These are phyloP conservation scores for Yarrowia galli DNA, from an alignment of 1,139 yeast genomes.

Conservation along the genomic window DNA sequence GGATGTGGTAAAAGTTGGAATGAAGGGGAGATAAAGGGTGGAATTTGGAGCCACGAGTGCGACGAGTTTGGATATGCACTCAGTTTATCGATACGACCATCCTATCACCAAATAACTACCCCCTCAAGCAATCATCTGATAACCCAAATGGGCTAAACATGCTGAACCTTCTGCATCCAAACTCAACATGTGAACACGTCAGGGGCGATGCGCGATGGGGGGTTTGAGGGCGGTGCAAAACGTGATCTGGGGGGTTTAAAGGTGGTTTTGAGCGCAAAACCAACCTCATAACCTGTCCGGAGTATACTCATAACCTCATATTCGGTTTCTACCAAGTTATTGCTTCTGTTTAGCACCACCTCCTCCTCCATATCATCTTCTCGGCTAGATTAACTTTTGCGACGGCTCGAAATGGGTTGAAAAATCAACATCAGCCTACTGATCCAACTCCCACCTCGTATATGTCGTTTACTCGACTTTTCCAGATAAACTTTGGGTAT, in stretches of 20 bases:
- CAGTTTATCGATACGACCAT: not conserved
- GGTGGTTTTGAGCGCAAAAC: no score
- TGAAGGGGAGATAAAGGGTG: not conserved
- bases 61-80: not conserved
- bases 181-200: slow-evolving; percentile 36
- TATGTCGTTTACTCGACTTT: not conserved
- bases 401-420: slow-evolving; percentile 5
- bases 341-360: not conserved
- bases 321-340: not conserved
- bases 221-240: not conserved
- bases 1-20: not conserved
- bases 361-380: not conserved
- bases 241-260: not conserved
- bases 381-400: slow-evolving; percentile 14
- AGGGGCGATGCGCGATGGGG: slow-evolving; percentile 16
- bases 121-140: slow-evolving; percentile 33
- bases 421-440: slow-evolving; percentile 29
- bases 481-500: slow-evolving; percentile 5
- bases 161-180: slow-evolving; percentile 6
- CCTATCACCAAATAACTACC: not conserved
- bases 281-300: not conserved
- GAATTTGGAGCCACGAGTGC: no score
- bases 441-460: not conserved
- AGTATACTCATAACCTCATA: not conserved
- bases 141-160: slow-evolving; percentile 13